These are phyloP conservation scores for Vicia sativa DNA, from an alignment of 306 rosid species.

Conservation along the genomic window DNA sequence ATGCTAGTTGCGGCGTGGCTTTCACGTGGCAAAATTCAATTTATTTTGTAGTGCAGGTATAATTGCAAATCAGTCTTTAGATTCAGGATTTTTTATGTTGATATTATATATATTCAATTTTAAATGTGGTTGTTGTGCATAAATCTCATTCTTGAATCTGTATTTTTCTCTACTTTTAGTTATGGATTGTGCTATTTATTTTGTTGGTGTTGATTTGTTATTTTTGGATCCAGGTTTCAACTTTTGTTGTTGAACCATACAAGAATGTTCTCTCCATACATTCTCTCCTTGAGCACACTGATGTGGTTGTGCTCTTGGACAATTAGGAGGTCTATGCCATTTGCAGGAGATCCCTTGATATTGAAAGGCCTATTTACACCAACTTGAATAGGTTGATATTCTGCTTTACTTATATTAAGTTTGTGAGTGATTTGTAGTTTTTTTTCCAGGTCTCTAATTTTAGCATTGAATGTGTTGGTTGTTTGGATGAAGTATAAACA, in stretches of 20 bases:
- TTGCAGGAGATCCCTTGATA: conserved; percentile 89
- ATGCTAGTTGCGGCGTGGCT: no score
- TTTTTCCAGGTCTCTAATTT: neutral
- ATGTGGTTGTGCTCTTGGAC: conserved; percentile 89
- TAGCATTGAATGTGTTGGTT: conserved; percentile 6
- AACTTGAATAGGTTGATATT: conserved; percentile 86
- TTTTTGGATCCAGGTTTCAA: conserved; percentile 69
- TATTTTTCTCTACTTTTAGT: neutral
- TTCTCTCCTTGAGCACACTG: conserved; percentile 95
- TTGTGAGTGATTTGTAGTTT: neutral
- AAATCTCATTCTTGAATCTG: neutral
- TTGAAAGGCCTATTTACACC: conserved; percentile 93
- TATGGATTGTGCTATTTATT: neutral
- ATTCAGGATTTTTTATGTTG: neutral
- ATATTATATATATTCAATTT: neutral
- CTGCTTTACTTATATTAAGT: conserved; percentile 32
- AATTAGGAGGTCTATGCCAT: conserved; percentile 95
- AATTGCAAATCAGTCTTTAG: neutral
- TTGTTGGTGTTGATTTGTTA: neutral
- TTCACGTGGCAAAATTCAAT: no score
- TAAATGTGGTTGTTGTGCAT: neutral
- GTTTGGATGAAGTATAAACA: neutral
- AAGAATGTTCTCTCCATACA: conserved; percentile 96
- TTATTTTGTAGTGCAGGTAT: no score
- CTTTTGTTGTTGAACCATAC: conserved; percentile 96